Evolutionary conservation across 129 eudicot genomes (phyloP), one percentile per base, ranked within the genome.

Genomic region (Arctium minus): DNA sequence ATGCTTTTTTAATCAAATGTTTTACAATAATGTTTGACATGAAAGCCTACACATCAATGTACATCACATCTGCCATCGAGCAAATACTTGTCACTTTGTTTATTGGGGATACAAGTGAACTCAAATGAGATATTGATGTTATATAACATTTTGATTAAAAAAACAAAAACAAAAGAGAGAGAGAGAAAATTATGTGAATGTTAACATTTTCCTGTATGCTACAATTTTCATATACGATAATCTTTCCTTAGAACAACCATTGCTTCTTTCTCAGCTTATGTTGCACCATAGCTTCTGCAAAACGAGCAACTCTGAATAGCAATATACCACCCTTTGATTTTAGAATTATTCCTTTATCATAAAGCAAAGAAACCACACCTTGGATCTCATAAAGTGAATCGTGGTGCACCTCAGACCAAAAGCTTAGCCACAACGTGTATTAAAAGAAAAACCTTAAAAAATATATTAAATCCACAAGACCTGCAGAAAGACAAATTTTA

Each of bases 341-440:
- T 4, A 17, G n/a, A 5, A 36, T 17, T 9, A 33, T 72, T 84
- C 38, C 65, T 7, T 33, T 44, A 48, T 11, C 42, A 74, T 5
- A 27, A 37, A 50, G 48, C 30, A 42, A 62, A 44, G 40, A 75
- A 70, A 40, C 76, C 72, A 5, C 42, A 90, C 94, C 94, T 90
- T 79, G 84, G 39, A 90, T 22, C 27, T 22, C 27, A 22, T 22
- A 22, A 22, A 22, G 27, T 22, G 0, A 22, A 22, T 22, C 0
- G 92, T 92, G 90, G 80, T 92, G 97, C 84, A 92, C 95, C 81
- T 92, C 97, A 60, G 90, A 87, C 97, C 95, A 92, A 79, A 90
- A 92, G 80, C 97, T 92, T 70, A 90, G 84, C 93, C 97, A 92
- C 81, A 92, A 65, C 80, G 86, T 76, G 81, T 40, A 86, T 76